Percentiles rank a stretch among this genome's conserved stretches.
Conservation (phyloP, 495 filamentous ascomycete genomes). For the Penicillium bovifimosum region DNA sequence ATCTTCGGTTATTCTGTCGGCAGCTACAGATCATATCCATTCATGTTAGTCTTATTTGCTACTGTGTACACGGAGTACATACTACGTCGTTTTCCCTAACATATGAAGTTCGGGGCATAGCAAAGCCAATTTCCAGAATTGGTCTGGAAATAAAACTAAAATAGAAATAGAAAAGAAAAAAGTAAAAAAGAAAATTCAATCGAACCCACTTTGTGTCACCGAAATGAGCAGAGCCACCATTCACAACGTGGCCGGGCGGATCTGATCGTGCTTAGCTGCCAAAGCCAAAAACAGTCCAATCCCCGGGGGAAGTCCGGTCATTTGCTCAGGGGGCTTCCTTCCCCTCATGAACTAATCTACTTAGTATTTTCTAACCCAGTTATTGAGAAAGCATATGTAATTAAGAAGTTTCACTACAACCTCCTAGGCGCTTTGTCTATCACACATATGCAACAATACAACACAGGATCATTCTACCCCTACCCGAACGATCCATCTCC, state of each 20-base stretch:
- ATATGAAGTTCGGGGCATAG: no score
- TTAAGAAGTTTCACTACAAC: neutral
- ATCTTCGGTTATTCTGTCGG: no score
- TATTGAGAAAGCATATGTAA: neutral
- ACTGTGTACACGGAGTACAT: no score
- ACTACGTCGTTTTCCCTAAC: no score
- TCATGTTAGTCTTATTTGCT: neutral
- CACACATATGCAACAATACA: neutral
- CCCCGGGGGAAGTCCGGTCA: neutral
- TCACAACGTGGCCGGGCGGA: slow-evolving; percentile 32
- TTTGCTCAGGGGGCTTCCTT: slow-evolving; percentile 2
- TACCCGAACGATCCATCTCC: neutral
- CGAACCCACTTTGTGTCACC: slow-evolving; percentile 7
- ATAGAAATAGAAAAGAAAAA: neutral
- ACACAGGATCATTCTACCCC: neutral
- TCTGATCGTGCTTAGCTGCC: slow-evolving; percentile 32
- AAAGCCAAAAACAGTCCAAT: slow-evolving; percentile 12
- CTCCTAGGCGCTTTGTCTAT: no score
- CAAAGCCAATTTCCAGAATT: slow-evolving; percentile 9
- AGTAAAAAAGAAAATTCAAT: slow-evolving; percentile 4
- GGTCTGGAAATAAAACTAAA: slow-evolving; percentile 1
- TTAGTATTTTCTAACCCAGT: neutral
- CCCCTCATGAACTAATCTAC: neutral
- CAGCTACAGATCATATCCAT: neutral
- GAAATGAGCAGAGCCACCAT: slow-evolving; percentile 28